These are phyloP conservation scores for Tylopilus intermedius DNA, from an alignment of 768 basidiomycete genomes.

Conservation along the genomic window DNA sequence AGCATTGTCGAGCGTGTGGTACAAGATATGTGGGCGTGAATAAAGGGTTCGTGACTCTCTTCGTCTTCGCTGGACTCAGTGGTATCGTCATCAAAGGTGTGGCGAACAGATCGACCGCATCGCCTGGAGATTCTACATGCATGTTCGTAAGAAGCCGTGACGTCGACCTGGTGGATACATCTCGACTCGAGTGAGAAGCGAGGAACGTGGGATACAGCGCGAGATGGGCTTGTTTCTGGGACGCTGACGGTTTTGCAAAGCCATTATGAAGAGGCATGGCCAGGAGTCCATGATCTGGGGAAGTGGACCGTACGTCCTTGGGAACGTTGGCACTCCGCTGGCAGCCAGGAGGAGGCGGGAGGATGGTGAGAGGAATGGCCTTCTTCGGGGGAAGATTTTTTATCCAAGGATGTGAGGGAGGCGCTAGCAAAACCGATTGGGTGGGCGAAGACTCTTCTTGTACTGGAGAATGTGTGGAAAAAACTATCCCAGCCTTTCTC, in stretches of 20 bases:
- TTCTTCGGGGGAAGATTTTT: slow-evolving; percentile 23
- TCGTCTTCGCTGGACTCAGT: slow-evolving; percentile 31
- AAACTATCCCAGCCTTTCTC: slow-evolving; percentile 46
- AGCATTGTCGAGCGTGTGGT: slow-evolving; percentile 8
- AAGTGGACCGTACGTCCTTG: slow-evolving; percentile 29
- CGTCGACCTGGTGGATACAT: slow-evolving; percentile 31
- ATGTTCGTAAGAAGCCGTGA: slow-evolving; percentile 43
- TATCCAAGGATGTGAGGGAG: slow-evolving; percentile 23
- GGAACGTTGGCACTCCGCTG: slow-evolving; percentile 30
- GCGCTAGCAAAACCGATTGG: slow-evolving; percentile 31
- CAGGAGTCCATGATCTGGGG: slow-evolving; percentile 21
- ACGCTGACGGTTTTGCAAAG: slow-evolving; percentile 25
- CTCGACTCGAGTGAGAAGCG: slow-evolving; percentile 13
- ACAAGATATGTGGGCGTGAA: neutral
- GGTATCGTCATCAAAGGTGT: slow-evolving; percentile 79
- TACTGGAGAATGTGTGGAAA: slow-evolving; percentile 28
- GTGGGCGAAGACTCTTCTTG: slow-evolving; percentile 25
- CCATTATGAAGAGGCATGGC: slow-evolving; percentile 42
- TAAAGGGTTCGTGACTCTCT: slow-evolving; percentile 56
- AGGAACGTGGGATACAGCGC: slow-evolving; percentile 15
- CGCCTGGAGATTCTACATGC: slow-evolving; percentile 36
- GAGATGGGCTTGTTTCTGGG: slow-evolving; percentile 16
- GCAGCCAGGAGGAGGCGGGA: slow-evolving; percentile 29
- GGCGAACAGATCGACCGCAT: slow-evolving; percentile 51
- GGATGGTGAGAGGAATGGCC: slow-evolving; percentile 34